Percentiles rank a stretch among this genome's conserved stretches.
Evolutionary conservation across 1,139 yeast genomes (phyloP).

Genomic region (Debaryomyces coudertii): DNA sequence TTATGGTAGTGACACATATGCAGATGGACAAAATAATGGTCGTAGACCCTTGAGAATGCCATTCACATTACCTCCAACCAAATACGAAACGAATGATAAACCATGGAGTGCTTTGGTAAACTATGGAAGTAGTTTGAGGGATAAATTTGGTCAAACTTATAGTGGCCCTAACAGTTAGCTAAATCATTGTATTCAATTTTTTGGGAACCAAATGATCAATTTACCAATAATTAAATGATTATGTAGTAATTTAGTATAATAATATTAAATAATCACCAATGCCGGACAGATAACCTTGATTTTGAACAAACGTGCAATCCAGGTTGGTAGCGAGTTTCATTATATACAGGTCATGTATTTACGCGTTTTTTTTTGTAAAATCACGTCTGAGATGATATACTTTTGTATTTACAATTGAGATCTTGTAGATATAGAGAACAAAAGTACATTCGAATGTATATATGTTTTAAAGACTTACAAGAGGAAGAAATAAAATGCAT

Average conservation of each 20-base stretch:
- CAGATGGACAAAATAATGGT: slow-evolving; percentile 13
- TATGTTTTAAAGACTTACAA: not conserved
- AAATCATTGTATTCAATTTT: not conserved
- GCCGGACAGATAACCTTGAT: no score
- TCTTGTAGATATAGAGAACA: not conserved
- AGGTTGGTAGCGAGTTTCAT: no score
- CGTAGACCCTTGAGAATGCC: slow-evolving; percentile 52
- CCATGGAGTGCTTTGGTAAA: slow-evolving; percentile 50
- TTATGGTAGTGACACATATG: slow-evolving; percentile 40
- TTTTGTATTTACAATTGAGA: not conserved
- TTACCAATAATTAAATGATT: not conserved
- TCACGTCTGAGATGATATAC: not conserved
- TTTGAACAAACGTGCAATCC: no score
- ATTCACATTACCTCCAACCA: slow-evolving; percentile 51
- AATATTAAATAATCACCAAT: not conserved
- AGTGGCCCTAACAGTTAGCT: slow-evolving; percentile 10
- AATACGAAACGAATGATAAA: slow-evolving; percentile 41
- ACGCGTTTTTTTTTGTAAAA: slow-evolving; percentile 6
- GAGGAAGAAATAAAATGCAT: slow-evolving; percentile 30
- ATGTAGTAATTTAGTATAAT: not conserved
- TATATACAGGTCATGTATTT: not conserved
- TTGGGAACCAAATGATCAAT: no score
- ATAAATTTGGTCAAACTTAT: slow-evolving; percentile 25
- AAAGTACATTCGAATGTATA: not conserved
- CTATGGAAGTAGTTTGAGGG: slow-evolving; percentile 24